Percentiles rank a stretch among this genome's conserved stretches.
Evolutionary conservation across 345 rosid genomes (phyloP).

Genomic region (Salix koriyanagi): DNA sequence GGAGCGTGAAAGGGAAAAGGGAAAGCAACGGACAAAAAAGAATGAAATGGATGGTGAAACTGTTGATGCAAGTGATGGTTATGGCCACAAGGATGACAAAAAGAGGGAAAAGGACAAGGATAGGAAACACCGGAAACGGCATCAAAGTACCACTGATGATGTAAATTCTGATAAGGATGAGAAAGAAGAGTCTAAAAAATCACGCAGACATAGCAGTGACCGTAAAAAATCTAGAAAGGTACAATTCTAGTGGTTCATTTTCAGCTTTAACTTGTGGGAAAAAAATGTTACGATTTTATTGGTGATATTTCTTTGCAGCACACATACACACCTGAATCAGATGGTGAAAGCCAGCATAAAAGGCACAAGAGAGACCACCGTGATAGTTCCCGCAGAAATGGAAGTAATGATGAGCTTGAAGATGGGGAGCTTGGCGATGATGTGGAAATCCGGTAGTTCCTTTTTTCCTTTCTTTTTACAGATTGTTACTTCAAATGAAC

Average conservation of each 20-base stretch:
- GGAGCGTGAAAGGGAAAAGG: slow-evolving; percentile 79
- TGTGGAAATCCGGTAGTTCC: slow-evolving; percentile 63
- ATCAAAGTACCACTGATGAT: slow-evolving; percentile 65
- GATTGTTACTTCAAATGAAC: slow-evolving; percentile 9
- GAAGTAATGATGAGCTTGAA: slow-evolving; percentile 74
- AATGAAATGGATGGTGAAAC: slow-evolving; percentile 87
- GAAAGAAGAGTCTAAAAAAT: slow-evolving; percentile 65
- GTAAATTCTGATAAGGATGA: slow-evolving; percentile 81
- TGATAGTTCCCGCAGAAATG: slow-evolving; percentile 59
- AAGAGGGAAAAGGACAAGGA: slow-evolving; percentile 75
- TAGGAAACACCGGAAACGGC: slow-evolving; percentile 75
- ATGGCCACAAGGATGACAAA: slow-evolving; percentile 70
- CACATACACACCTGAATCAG: slow-evolving; percentile 77
- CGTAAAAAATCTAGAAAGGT: slow-evolving; percentile 93
- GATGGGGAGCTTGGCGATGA: slow-evolving; percentile 97
- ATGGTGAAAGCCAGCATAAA: slow-evolving; percentile 66
- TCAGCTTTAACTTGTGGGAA: slow-evolving; percentile 5
- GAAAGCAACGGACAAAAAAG: slow-evolving; percentile 62
- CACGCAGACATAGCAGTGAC: slow-evolving; percentile 76
- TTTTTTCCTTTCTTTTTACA: neutral
- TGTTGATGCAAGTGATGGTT: slow-evolving; percentile 53
- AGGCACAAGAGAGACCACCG: slow-evolving; percentile 73
- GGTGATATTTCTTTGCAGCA: slow-evolving; percentile 45
- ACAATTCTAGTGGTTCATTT: neutral
- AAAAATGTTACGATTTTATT: neutral